Conservation (phyloP, 352 stramenopile species). For the Blastocystis sp. region DNA sequence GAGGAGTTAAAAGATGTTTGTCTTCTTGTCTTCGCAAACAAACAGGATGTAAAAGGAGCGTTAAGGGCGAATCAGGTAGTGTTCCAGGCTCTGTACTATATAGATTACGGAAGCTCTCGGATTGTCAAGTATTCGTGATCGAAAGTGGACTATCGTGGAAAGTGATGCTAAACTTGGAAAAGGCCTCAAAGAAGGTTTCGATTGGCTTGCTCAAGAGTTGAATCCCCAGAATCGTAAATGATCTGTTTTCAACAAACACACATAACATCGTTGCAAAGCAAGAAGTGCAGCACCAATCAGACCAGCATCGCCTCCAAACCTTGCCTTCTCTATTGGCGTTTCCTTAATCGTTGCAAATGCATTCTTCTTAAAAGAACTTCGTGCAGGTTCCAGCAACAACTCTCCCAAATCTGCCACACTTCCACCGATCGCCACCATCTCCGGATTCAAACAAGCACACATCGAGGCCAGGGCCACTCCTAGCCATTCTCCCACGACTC, state of each 20-base stretch:
- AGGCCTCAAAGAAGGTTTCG: constrained; percentile 97
- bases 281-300: constrained; percentile 47
- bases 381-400: constrained; percentile 6
- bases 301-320: constrained; percentile 7
- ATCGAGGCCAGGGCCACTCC: constrained; percentile 45
- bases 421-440: constrained; percentile 48
- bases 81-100: not conserved
- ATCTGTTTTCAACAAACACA: not conserved
- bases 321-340: constrained; percentile 49
- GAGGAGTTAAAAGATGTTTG: constrained; percentile 97
- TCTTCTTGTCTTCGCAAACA: constrained; percentile 98
- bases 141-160: constrained; percentile 99
- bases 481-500: constrained; percentile 39
- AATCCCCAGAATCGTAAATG: constrained; percentile 25
- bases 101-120: constrained; percentile 83
- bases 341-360: constrained; percentile 49
- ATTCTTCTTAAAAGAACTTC: constrained; percentile 8
- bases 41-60: constrained; percentile 94
- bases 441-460: constrained; percentile 58
- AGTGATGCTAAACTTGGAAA: constrained; percentile 92
- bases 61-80: constrained; percentile 67
- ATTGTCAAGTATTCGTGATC: constrained; percentile 92
- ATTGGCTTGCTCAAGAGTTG: constrained; percentile 75
- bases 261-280: constrained; percentile 36
- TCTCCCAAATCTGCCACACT: constrained; percentile 40